Conservation (phyloP, 768 basidiomycete species). For the Serendipita sp. region DNA sequence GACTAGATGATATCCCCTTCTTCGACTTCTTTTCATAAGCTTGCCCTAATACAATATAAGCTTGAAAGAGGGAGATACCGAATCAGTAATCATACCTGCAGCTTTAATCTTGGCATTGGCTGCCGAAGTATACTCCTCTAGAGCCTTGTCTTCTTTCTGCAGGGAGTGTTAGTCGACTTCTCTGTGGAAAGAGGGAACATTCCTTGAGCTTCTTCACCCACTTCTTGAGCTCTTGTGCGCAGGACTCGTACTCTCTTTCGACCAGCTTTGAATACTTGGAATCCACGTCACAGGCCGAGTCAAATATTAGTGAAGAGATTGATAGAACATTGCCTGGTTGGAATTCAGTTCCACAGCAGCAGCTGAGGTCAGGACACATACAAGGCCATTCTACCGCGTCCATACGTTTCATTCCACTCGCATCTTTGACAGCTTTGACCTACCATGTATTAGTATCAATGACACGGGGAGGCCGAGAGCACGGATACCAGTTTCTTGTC, state of each 20-base stretch:
- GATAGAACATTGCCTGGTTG: not conserved
- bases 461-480: not conserved
- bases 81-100: not conserved
- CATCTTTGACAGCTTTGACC: constrained; percentile 5
- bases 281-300: not conserved
- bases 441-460: not conserved
- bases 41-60: not conserved
- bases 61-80: not conserved
- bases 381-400: not conserved
- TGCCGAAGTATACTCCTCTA: constrained; percentile 1
- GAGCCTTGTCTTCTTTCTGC: constrained; percentile 6
- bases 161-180: not conserved
- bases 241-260: constrained; percentile 1
- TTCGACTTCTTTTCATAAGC: constrained; percentile 1
- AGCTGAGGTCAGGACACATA: not conserved
- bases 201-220: constrained; percentile 3
- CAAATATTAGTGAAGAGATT: constrained; percentile 3
- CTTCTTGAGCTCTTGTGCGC: constrained; percentile 1
- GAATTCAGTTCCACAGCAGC: not conserved
- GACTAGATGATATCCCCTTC: not conserved
- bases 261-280: not conserved
- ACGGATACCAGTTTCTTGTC: not conserved
- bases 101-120: constrained; percentile 5
- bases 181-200: not conserved
- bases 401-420: not conserved